Evolutionary conservation across 768 basidiomycete species (phyloP).

Genomic region (Pleurotus djamor): DNA sequence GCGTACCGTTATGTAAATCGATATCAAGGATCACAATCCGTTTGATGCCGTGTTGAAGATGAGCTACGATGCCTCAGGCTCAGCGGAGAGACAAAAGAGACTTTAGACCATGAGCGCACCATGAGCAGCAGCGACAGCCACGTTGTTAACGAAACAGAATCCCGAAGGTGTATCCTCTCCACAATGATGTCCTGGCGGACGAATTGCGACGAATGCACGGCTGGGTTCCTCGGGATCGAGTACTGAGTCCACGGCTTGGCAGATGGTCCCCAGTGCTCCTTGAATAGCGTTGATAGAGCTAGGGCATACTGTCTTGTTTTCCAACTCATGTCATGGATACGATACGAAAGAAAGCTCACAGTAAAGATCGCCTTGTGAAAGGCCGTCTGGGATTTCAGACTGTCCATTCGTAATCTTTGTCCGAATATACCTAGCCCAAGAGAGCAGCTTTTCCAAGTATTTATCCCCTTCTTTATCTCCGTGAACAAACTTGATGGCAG

Average conservation of each 20-base stretch:
- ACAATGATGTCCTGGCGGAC: constrained; percentile 20
- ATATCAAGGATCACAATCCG: constrained; percentile 89
- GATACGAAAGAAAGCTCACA: constrained; percentile 50
- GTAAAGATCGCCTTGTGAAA: constrained; percentile 82
- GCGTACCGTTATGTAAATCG: constrained; percentile 82
- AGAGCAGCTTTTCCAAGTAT: constrained; percentile 61
- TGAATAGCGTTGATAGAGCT: constrained; percentile 75
- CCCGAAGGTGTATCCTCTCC: no score
- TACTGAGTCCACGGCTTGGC: constrained; percentile 83
- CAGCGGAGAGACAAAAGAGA: no score
- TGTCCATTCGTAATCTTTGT: constrained; percentile 59
- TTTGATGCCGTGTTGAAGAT: constrained; percentile 74
- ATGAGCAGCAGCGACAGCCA: no score
- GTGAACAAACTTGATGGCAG: constrained; percentile 73
- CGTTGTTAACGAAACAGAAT: no score
- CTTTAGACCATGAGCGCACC: no score
- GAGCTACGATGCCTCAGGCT: constrained; percentile 43
- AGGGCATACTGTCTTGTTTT: constrained; percentile 59
- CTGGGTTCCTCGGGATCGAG: constrained; percentile 26
- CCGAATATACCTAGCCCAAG: constrained; percentile 57
- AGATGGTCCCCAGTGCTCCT: constrained; percentile 80
- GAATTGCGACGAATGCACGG: constrained; percentile 80
- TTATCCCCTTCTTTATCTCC: constrained; percentile 66
- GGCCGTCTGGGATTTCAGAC: constrained; percentile 73
- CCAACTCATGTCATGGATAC: not conserved